These are phyloP conservation scores for Neurospora sp. DNA, from an alignment of 2,329 filamentous ascomycete genomes.

Conservation along the genomic window DNA sequence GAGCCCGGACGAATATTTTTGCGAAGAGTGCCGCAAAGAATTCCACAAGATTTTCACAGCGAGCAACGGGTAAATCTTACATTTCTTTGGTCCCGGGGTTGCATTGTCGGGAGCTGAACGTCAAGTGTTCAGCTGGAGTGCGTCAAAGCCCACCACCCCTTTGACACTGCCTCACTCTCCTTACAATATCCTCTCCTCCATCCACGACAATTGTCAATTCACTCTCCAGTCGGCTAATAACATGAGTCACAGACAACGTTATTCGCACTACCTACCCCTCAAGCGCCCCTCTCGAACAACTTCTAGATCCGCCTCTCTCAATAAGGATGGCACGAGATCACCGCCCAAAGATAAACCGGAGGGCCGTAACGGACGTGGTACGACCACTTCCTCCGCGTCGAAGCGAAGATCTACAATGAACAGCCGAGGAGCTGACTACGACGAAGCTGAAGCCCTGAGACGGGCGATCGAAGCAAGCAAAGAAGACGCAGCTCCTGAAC, in stretches of 20 bases:
- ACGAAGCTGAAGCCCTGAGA: constrained; percentile 83
- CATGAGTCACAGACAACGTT: constrained; percentile 45
- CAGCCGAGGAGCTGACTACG: constrained; percentile 86
- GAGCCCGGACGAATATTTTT: constrained; percentile 95
- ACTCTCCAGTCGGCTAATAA: constrained; percentile 26
- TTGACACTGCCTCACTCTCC: constrained; percentile 7
- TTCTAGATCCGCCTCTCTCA: constrained; percentile 54
- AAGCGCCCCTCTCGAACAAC: constrained; percentile 45
- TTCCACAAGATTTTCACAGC: constrained; percentile 76
- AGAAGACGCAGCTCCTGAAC: constrained; percentile 53
- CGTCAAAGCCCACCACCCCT: constrained; percentile 18
- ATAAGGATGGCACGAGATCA: constrained; percentile 49
- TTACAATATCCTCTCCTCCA: neutral
- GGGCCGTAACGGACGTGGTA: constrained; percentile 45
- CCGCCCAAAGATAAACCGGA: constrained; percentile 36
- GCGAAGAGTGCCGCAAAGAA: constrained; percentile 87
- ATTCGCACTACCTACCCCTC: constrained; percentile 55
- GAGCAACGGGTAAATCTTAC: constrained; percentile 66
- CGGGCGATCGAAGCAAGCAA: constrained; percentile 93
- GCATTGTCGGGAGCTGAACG: constrained; percentile 9
- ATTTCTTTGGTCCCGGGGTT: constrained; percentile 5
- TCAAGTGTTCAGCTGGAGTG: constrained; percentile 17
- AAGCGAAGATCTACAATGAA: constrained; percentile 97
- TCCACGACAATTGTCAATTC: neutral
- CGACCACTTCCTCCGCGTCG: constrained; percentile 44